These are phyloP conservation scores for Xylaria sp. DNA, from an alignment of 2,329 filamentous ascomycete genomes.

Conservation along the genomic window DNA sequence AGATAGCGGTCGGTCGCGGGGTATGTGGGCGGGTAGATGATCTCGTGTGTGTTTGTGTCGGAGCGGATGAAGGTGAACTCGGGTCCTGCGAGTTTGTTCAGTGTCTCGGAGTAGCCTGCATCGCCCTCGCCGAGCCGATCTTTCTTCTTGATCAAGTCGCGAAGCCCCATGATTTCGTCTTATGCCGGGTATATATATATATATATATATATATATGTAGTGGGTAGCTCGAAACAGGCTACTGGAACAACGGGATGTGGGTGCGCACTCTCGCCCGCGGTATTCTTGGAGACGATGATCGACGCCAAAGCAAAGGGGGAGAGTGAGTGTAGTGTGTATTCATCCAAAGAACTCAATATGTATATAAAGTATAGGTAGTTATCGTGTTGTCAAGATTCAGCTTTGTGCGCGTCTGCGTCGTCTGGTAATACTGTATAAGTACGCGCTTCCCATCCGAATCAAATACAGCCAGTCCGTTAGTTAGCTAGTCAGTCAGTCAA, in stretches of 20 bases:
- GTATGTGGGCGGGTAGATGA: slow-evolving; percentile 73
- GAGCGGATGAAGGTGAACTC: slow-evolving; percentile 87
- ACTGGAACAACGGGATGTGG: background rate
- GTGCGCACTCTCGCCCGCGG: background rate
- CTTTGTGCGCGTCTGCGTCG: background rate
- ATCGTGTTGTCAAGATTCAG: slow-evolving; percentile 7
- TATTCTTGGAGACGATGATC: background rate
- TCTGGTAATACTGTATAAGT: slow-evolving; percentile 1
- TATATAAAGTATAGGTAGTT: background rate
- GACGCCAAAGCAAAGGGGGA: background rate
- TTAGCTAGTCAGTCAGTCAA: background rate
- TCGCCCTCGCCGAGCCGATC: slow-evolving; percentile 54
- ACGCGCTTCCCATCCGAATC: slow-evolving; percentile 9
- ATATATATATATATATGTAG: slow-evolving; percentile 1
- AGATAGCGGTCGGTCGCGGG: slow-evolving; percentile 47
- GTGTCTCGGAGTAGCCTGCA: slow-evolving; percentile 52
- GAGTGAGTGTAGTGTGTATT: background rate
- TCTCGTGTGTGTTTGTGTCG: slow-evolving; percentile 82
- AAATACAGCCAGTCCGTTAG: background rate
- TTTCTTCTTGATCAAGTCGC: slow-evolving; percentile 65
- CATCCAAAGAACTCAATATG: background rate
- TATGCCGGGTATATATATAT: too few relatives aligned
- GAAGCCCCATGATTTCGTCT: slow-evolving; percentile 61
- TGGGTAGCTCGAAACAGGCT: background rate
- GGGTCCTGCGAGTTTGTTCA: slow-evolving; percentile 58